These are phyloP conservation scores for Diaporthe citri DNA, from an alignment of 2,329 filamentous ascomycete genomes.

Conservation along the genomic window DNA sequence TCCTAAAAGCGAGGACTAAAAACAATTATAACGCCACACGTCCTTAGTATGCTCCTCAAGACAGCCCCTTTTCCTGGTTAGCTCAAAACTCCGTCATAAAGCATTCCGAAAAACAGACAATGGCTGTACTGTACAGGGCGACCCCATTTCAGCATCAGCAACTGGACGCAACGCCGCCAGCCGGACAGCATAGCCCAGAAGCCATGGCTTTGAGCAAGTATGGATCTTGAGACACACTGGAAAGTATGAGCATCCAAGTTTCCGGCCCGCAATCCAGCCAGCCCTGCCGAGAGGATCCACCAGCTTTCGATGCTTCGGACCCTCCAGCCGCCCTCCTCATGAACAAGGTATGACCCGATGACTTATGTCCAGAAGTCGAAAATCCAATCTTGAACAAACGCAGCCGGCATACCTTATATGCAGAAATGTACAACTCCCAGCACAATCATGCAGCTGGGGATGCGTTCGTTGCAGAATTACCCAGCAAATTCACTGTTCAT, in stretches of 20 bases:
- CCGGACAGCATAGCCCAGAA: background rate
- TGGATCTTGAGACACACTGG: too few species aligned
- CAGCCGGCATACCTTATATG: background rate
- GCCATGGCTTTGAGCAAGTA: background rate
- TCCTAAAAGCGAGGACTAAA: slow-evolving; percentile 22
- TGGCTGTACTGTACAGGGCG: slow-evolving; percentile 32
- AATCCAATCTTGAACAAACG: background rate
- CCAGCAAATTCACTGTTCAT: background rate
- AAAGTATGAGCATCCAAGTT: too few species aligned
- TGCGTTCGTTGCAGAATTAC: background rate
- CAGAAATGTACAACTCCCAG: slow-evolving; percentile 1
- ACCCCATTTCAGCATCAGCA: background rate
- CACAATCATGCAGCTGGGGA: background rate
- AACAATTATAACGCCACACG: slow-evolving; percentile 32
- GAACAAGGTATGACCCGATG: background rate
- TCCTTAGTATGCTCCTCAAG: slow-evolving; percentile 19
- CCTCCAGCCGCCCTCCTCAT: background rate
- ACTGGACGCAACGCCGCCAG: background rate
- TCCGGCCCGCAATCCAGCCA: background rate
- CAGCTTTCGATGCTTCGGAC: background rate
- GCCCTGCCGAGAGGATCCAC: background rate
- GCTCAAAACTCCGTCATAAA: slow-evolving; percentile 34
- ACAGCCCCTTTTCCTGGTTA: slow-evolving; percentile 10
- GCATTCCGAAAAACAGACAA: background rate
- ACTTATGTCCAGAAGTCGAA: slow-evolving; percentile 22